These are phyloP conservation scores for Aspergillus sp. DNA, from an alignment of 2,329 filamentous ascomycete genomes.

Conservation along the genomic window DNA sequence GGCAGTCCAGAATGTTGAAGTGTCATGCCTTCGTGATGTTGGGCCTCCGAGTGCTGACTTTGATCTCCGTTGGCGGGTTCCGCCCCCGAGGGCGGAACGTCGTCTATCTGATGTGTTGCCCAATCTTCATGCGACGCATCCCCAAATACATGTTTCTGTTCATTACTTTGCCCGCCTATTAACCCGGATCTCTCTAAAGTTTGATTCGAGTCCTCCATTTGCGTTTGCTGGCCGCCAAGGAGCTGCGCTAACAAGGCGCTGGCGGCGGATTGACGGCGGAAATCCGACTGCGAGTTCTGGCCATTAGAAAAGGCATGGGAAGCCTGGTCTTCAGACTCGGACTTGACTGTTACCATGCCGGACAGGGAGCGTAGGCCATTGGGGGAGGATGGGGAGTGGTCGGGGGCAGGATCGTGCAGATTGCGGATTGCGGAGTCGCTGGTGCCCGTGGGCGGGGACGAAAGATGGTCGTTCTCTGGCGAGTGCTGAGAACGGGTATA, in stretches of 20 bases:
- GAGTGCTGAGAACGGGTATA: constrained; percentile 32
- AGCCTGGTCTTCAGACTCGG: constrained; percentile 28
- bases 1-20: constrained; percentile 12
- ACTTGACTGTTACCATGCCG: constrained; percentile 30
- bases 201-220: constrained; percentile 10
- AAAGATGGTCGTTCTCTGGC: constrained; percentile 16
- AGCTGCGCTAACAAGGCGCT: constrained; percentile 44
- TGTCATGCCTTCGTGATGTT: constrained; percentile 14
- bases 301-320: constrained; percentile 18
- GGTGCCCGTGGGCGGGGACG: constrained; percentile 33
- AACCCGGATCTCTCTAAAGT: constrained; percentile 6
- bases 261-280: constrained; percentile 42
- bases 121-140: constrained; percentile 15
- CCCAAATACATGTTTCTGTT: constrained; percentile 2
- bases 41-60: constrained; percentile 12
- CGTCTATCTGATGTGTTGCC: constrained; percentile 9
- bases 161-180: constrained; percentile 5
- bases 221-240: constrained; percentile 33
- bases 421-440: constrained; percentile 41
- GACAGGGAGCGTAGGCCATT: constrained; percentile 30
- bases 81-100: constrained; percentile 7
- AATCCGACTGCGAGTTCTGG: constrained; percentile 30
- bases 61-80: constrained; percentile 12
- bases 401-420: constrained; percentile 38
- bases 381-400: constrained; percentile 18